phyloP scores from a whole-genome alignment of 257 asterid genomes.

The Linaria vulgaris region DNA sequence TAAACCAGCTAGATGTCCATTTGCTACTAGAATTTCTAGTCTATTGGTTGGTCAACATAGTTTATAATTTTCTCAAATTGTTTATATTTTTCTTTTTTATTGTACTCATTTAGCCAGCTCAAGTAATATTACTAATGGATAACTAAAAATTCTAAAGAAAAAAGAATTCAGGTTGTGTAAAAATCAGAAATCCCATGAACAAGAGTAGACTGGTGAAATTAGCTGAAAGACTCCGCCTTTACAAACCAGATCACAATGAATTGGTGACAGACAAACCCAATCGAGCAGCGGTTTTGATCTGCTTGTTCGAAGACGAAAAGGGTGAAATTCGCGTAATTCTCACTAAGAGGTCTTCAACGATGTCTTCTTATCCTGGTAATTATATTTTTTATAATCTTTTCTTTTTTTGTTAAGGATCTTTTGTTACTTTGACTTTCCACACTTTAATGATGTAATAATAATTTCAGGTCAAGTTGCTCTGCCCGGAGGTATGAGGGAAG shows the following conservation, averaged over 20 bases:
- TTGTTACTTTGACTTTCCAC: too few relatives aligned
- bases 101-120: too few relatives aligned
- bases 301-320: constrained; percentile 56
- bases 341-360: constrained; percentile 61
- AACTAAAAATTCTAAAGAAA: too few relatives aligned
- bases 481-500: constrained; percentile 87
- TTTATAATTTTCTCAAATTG: too few relatives aligned
- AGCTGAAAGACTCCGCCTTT: constrained; percentile 49
- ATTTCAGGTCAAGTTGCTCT: constrained; percentile 75
- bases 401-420: too few relatives aligned
- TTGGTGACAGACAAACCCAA: neutral
- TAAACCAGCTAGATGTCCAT: too few relatives aligned
- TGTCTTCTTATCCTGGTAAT: constrained; percentile 70
- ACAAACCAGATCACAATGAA: constrained; percentile 25
- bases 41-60: too few relatives aligned
- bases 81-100: too few relatives aligned
- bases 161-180: too few relatives aligned
- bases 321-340: constrained; percentile 73
- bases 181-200: too few relatives aligned
- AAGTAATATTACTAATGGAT: too few relatives aligned
- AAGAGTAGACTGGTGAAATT: constrained; percentile 34
- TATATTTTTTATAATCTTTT: neutral
- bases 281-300: constrained; percentile 73
- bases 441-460: neutral
- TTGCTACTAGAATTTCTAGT: too few relatives aligned